Evolutionary conservation across 2,329 filamentous ascomycete genomes (phyloP), one percentile per base, ranked within the genome.

Genomic region (Scedosporium boydii): DNA sequence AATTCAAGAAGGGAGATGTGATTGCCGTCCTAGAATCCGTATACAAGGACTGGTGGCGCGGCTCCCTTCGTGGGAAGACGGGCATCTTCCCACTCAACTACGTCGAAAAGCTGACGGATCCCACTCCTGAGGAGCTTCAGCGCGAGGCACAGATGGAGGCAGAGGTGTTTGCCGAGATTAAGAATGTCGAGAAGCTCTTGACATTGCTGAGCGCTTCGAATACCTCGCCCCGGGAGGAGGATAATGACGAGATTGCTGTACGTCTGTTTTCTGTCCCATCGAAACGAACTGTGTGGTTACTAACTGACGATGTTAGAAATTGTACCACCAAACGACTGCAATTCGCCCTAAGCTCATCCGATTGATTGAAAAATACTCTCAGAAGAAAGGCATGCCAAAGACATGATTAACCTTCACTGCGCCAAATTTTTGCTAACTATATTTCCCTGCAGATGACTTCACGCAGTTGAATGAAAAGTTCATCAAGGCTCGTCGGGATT

Each of bases 41-140:
- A 1, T 99, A 96, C 78, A 99, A 98, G 76, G 95, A 99, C 75
- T 99, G 95, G 95, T 99, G 95, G 95, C 93, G 96, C 69, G 95
- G 95, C 1, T 96, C 93, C 51, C 79, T 99, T 64, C 87, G 93
- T 71, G 95, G 95, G 21, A 91, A 97, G 75, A 97, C 92, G 6
- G 95, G 95, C 68, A 99, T 99, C 67, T 99, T 99, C 75, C 95
- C 95, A 6, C 83, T 99, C 67, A 99, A 99, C 77, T 99, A 99
- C 71, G 95, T 99, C 16, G 95, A 99, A 78, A 99, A 99, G 76
- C 80, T 99, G 66, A 87, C 93, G 62, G 95, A 99, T 71, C 95
- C 95, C 4, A 98, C 95, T 0, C 87, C 88, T 18, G 93, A 98
- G 68, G 95, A 99, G 80, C 76, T 99, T 67, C 92, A 97, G 75